Evolutionary conservation across 768 basidiomycete genomes (phyloP), one percentile per base, ranked within the genome.

Genomic region (Mycena filopes): DNA sequence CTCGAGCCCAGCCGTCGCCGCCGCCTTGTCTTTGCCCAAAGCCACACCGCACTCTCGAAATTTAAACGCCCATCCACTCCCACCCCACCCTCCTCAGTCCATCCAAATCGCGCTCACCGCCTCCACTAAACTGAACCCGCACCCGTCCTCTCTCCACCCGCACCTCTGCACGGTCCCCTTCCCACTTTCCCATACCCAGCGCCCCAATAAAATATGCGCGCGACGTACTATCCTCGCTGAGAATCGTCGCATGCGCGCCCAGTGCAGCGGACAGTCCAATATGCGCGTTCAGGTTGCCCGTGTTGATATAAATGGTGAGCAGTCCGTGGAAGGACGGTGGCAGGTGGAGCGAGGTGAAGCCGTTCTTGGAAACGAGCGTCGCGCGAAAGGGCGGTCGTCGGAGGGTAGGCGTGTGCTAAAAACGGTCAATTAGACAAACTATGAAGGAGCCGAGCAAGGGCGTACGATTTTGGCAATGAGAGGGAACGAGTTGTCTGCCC

Each of bases 311-410:
- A 25, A 83, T 70, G 0, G 76, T 78, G 20, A 82, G 69, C 3
- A 80, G 78, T 0, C 83, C 84, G 46, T 75, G 78, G 72, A 83
- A 82, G 11, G 82, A 80, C 20, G 73, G 73, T 26, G 84, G 84
- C 15, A 85, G 74, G 40, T 80, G 76, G 10, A 85, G 72, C 46
- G 74, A 72, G 51, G 76, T 58, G 69, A 75, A 72, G 42, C 77
- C 70, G 72, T 81, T 54, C 67, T 76, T 49, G 15, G 73, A 72
- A 6, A 71, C 62, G 0, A 79, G 77, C 12, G 69, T 60, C 2
- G 80, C 60, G 41, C 78, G 75, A 45, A 82, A 76, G 1, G 81
- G 78, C 2, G 75, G 76, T 2, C 82, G 76, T 4, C 66, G 64
- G 20, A 78, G 73, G 13, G 71, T 70, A 1, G 80, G 79, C 1